phyloP scores from a whole-genome alignment of 2,329 filamentous ascomycete species.

The Colletotrichum spaethianum region DNA sequence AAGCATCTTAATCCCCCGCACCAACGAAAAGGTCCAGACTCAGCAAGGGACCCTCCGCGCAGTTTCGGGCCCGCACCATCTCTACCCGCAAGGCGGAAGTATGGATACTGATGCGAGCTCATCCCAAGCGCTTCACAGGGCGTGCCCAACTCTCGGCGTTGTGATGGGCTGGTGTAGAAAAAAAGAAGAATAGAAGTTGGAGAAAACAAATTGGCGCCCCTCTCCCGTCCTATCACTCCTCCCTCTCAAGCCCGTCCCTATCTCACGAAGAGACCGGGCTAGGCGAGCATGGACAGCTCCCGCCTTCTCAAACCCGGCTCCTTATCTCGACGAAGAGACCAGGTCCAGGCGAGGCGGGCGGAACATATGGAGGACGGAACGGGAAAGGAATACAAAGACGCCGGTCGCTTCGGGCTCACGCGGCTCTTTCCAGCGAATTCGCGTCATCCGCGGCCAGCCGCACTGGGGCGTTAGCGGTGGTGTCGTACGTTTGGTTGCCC shows the following conservation, averaged over 20 bases:
- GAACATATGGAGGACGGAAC: background rate
- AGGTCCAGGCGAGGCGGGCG: constrained; percentile 31
- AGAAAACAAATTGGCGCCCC: constrained; percentile 13
- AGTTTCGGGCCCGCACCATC: constrained; percentile 29
- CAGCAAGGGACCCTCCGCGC: constrained; percentile 42
- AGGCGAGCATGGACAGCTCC: constrained; percentile 21
- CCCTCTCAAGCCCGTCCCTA: constrained; percentile 25
- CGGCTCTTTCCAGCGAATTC: constrained; percentile 43
- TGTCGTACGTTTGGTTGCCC: background rate
- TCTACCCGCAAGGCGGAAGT: background rate
- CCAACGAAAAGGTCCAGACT: constrained; percentile 43
- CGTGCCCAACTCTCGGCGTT: constrained; percentile 54
- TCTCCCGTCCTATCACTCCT: constrained; percentile 10
- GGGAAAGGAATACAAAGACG: constrained; percentile 1
- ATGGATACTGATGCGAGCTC: constrained; percentile 1
- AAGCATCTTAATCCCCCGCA: constrained; percentile 40
- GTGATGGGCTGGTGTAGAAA: constrained; percentile 48
- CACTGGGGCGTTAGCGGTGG: background rate
- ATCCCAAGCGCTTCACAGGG: constrained; percentile 46
- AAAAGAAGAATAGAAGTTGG: constrained; percentile 30
- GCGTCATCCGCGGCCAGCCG: constrained; percentile 32
- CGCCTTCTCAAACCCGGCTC: constrained; percentile 32
- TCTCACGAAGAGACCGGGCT: constrained; percentile 34
- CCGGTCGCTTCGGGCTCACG: constrained; percentile 43
- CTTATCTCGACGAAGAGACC: constrained; percentile 35